Conservation (phyloP, 306 rosid genomes). For the Astragalus membranaceus region DNA sequence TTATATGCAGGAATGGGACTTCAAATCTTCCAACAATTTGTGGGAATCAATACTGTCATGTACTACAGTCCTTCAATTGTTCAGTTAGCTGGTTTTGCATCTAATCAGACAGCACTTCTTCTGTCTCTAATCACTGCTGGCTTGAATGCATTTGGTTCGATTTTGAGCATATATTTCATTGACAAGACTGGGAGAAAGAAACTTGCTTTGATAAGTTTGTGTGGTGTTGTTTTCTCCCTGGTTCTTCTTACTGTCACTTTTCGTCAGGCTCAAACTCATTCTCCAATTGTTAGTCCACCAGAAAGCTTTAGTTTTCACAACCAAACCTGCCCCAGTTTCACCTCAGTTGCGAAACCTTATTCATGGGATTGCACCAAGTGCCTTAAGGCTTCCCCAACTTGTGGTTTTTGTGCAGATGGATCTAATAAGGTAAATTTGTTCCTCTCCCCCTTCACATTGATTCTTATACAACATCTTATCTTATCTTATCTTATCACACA, state of each 20-base stretch:
- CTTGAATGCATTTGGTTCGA: conserved; percentile 36
- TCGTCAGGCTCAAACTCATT: conserved; percentile 18
- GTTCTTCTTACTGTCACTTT: conserved; percentile 36
- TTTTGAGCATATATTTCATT: conserved; percentile 43
- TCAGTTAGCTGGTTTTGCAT: conserved; percentile 46
- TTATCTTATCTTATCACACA: too few relatives aligned
- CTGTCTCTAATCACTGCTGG: conserved; percentile 43
- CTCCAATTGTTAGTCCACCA: conserved; percentile 17
- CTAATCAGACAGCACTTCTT: conserved; percentile 38
- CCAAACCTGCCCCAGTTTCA: conserved; percentile 31
- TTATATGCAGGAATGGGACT: conserved; percentile 49
- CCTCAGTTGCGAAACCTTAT: neutral
- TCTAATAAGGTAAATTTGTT: conserved; percentile 18
- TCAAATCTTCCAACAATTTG: conserved; percentile 48
- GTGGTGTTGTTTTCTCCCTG: conserved; percentile 30
- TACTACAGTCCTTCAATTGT: conserved; percentile 50
- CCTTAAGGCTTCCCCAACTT: conserved; percentile 31
- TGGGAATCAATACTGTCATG: conserved; percentile 53
- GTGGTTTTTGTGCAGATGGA: conserved; percentile 39
- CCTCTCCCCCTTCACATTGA: neutral
- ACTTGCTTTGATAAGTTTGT: conserved; percentile 32
- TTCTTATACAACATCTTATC: too few relatives aligned
- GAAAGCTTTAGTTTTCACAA: conserved; percentile 16
- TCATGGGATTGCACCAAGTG: conserved; percentile 42
- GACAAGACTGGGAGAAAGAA: conserved; percentile 48